phyloP scores from a whole-genome alignment of 192 early-diverging fungal genomes.

The Linnemannia hyalina region DNA sequence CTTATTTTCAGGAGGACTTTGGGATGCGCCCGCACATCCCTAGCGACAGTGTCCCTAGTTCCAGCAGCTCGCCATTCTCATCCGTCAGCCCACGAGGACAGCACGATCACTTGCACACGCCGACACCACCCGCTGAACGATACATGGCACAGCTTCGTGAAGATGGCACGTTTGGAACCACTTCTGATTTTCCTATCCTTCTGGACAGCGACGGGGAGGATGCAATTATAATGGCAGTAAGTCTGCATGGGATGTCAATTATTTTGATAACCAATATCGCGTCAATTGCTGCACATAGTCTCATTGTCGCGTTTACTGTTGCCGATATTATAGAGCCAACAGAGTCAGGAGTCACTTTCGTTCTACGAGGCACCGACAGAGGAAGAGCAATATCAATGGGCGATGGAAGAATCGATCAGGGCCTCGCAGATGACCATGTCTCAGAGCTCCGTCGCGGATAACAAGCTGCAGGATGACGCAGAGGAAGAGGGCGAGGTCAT shows the following conservation, averaged over 20 bases:
- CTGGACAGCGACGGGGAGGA: conserved; percentile 36
- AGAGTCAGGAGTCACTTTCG: conserved; percentile 17
- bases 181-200: conserved; percentile 2
- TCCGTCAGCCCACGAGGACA: conserved; percentile 20
- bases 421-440: conserved; percentile 18
- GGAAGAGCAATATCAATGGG: conserved; percentile 42
- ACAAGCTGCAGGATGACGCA: neutral
- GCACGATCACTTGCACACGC: neutral
- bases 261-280: neutral
- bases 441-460: neutral
- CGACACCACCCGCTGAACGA: neutral
- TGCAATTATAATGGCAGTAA: conserved; percentile 1
- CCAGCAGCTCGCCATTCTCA: conserved; percentile 22
- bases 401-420: conserved; percentile 40
- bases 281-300: neutral
- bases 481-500: neutral
- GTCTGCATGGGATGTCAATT: neutral
- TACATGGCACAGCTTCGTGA: neutral
- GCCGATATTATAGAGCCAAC: neutral
- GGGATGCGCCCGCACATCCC: conserved; percentile 10
- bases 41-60: conserved; percentile 20
- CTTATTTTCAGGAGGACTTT: conserved; percentile 3
- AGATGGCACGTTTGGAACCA: neutral
- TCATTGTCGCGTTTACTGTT: neutral
- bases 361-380: conserved; percentile 29